phyloP scores from a whole-genome alignment of 2,329 filamentous ascomycete species.

The Cladobotryum protrusum region DNA sequence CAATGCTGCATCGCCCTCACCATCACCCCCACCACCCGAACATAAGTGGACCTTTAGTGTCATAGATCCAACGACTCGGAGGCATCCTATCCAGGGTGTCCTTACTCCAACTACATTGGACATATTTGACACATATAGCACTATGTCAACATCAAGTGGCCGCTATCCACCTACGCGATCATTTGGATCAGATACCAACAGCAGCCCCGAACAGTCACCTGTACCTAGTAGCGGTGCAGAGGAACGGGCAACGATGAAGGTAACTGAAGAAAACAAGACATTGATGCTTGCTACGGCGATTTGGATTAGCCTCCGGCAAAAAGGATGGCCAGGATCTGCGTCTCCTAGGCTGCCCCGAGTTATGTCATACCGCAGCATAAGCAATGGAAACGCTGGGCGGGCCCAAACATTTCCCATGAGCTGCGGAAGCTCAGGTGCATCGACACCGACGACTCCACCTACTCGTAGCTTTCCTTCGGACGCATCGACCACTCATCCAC shows the following conservation, averaged over 20 bases:
- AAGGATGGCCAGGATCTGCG: conserved; percentile 28
- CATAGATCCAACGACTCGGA: conserved; percentile 60
- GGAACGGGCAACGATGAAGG: conserved; percentile 24
- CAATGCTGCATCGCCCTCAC: conserved; percentile 16
- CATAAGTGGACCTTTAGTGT: conserved; percentile 70
- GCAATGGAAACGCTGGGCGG: conserved; percentile 4
- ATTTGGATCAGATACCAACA: conserved; percentile 19
- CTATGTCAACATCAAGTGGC: conserved; percentile 44
- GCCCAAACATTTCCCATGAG: conserved; percentile 13
- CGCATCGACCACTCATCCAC: not conserved
- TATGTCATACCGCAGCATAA: conserved; percentile 19
- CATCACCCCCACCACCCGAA: conserved; percentile 29
- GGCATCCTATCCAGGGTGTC: conserved; percentile 69
- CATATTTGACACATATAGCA: conserved; percentile 61
- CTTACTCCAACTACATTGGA: conserved; percentile 59
- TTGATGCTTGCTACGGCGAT: conserved; percentile 34
- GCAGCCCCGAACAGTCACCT: conserved; percentile 16
- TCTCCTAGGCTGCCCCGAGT: conserved; percentile 23
- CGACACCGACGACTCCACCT: not conserved
- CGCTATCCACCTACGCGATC: conserved; percentile 41
- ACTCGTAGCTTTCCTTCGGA: not conserved
- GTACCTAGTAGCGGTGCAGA: conserved; percentile 18
- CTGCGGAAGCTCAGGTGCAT: not conserved
- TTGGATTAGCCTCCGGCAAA: conserved; percentile 32
- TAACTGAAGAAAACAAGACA: conserved; percentile 28